A percentile compares a stretch with the other conserved stretches of the same genome.
Conservation (phyloP, 176 grass and related monocot genomes). For the Saccharum spontaneum region DNA sequence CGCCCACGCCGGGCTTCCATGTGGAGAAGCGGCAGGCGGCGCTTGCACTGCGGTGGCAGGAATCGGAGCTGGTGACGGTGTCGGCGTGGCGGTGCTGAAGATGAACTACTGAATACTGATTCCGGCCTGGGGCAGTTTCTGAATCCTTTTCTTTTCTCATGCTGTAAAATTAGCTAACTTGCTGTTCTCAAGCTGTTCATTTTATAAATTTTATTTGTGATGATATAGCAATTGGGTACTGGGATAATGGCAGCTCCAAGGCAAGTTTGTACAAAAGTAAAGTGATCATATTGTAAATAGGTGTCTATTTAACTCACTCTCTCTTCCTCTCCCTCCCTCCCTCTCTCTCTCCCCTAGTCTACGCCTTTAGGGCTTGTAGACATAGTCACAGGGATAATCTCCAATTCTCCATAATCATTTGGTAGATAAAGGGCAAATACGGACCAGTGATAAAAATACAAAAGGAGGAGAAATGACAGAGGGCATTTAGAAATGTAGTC, state of each 20-base stretch:
- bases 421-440: too few species aligned
- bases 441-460: too few species aligned
- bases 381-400: too few species aligned
- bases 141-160: not conserved
- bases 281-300: too few species aligned
- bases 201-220: not conserved
- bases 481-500: too few species aligned
- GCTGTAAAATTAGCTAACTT: not conserved
- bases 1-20: conserved; percentile 47
- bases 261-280: not conserved
- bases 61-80: conserved; percentile 46
- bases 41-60: conserved; percentile 56
- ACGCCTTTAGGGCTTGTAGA: not conserved
- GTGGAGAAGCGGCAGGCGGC: conserved; percentile 35
- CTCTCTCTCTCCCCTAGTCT: not conserved
- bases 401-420: too few species aligned
- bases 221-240: not conserved
- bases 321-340: too few species aligned
- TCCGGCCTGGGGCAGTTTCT: not conserved
- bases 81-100: conserved; percentile 59
- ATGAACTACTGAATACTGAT: not conserved
- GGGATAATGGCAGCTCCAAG: not conserved
- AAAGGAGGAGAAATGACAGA: too few species aligned
- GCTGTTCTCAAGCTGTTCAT: not conserved
- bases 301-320: not conserved